These are phyloP conservation scores for Acer campestre DNA, from an alignment of 345 rosid genomes.

Conservation along the genomic window DNA sequence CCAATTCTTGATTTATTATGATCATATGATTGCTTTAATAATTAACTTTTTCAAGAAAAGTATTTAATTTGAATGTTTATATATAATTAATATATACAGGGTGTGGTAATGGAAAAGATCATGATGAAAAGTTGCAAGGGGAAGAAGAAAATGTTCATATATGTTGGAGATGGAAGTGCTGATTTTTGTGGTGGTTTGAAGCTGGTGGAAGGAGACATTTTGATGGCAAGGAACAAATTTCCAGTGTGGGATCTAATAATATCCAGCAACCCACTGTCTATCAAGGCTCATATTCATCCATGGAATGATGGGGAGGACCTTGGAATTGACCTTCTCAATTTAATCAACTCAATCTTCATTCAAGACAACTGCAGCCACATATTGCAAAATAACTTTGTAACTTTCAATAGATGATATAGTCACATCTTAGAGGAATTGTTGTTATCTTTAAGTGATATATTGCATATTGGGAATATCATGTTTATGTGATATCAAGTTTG, in stretches of 20 bases:
- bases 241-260: slow-evolving; percentile 27
- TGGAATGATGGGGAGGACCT: slow-evolving; percentile 30
- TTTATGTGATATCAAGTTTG: too few relatives aligned
- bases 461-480: too few relatives aligned
- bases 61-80: too few relatives aligned
- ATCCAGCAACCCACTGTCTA: slow-evolving; percentile 5
- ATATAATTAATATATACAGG: too few relatives aligned
- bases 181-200: slow-evolving; percentile 27
- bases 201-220: slow-evolving; percentile 20
- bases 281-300: slow-evolving; percentile 24
- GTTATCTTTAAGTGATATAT: too few relatives aligned
- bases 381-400: too few relatives aligned
- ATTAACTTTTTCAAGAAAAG: too few relatives aligned
- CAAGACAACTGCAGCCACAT: background rate
- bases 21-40: too few relatives aligned
- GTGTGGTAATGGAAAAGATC: too few relatives aligned
- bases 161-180: slow-evolving; percentile 27
- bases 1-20: too few relatives aligned
- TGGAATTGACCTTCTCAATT: slow-evolving; percentile 10
- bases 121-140: slow-evolving; percentile 19
- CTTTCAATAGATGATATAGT: too few relatives aligned
- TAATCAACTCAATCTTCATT: background rate
- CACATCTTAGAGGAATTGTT: too few relatives aligned
- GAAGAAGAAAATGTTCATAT: slow-evolving; percentile 15
- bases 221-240: slow-evolving; percentile 31